A percentile compares a stretch with the other conserved stretches of the same genome.
These are phyloP conservation scores for Groenewaldozyma tartarivorans DNA, from an alignment of 805 yeast genomes.

Conservation along the genomic window DNA sequence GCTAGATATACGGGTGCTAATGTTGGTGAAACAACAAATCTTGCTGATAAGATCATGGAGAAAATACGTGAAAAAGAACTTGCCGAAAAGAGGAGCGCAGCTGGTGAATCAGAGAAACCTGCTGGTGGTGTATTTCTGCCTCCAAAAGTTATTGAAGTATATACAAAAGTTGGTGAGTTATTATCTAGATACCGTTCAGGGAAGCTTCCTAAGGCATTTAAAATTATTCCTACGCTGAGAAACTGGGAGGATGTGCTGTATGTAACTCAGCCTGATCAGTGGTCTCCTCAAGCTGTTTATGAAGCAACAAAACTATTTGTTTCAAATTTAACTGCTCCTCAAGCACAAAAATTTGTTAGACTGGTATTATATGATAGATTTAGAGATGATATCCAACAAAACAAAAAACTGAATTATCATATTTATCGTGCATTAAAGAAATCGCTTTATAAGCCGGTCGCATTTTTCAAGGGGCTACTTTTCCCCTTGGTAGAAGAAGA, in stretches of 20 bases:
- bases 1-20: slow-evolving; percentile 45
- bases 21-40: slow-evolving; percentile 22
- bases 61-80: slow-evolving; percentile 68
- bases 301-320: slow-evolving; percentile 94
- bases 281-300: slow-evolving; percentile 93
- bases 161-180: slow-evolving; percentile 81
- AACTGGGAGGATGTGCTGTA: slow-evolving; percentile 95
- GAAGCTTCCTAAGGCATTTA: slow-evolving; percentile 90
- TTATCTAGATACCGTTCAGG: slow-evolving; percentile 89
- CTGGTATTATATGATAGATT: slow-evolving; percentile 31
- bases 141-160: slow-evolving; percentile 92
- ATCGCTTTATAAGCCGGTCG: slow-evolving; percentile 92
- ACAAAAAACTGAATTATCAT: slow-evolving; percentile 72
- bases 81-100: slow-evolving; percentile 17
- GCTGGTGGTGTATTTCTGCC: slow-evolving; percentile 70
- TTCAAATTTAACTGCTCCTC: slow-evolving; percentile 76
- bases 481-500: slow-evolving; percentile 86
- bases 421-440: slow-evolving; percentile 86
- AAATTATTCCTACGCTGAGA: slow-evolving; percentile 81
- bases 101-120: slow-evolving; percentile 28
- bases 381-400: slow-evolving; percentile 30
- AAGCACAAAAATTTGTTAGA: slow-evolving; percentile 77
- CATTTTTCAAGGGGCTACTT: slow-evolving; percentile 92
- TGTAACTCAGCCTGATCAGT: slow-evolving; percentile 82
- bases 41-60: slow-evolving; percentile 92